A percentile compares a stretch with the other conserved stretches of the same genome.
These are phyloP conservation scores for Lobosporangium transversale DNA, from an alignment of 192 early-diverging fungal species.

Conservation along the genomic window DNA sequence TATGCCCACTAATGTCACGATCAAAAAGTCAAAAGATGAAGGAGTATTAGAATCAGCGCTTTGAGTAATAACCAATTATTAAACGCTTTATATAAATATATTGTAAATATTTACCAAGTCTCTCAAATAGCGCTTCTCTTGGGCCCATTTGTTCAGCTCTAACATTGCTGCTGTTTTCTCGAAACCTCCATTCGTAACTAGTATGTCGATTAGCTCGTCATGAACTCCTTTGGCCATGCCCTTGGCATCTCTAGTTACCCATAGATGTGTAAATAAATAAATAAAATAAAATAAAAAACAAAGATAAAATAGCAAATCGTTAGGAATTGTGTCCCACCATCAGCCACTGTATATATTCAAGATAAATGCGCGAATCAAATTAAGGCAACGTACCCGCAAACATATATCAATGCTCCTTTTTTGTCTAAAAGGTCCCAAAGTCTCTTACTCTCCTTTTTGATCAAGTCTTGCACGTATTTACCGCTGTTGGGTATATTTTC, in stretches of 20 bases:
- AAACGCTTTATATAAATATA: background rate
- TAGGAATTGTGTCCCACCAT: no score
- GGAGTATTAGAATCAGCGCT: background rate
- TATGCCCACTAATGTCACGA: background rate
- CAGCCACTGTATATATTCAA: no score
- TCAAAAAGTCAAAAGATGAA: no score
- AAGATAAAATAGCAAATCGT: no score
- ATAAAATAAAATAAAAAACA: background rate
- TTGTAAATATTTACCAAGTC: slow-evolving; percentile 57
- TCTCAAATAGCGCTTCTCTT: slow-evolving; percentile 71
- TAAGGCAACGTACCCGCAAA: slow-evolving; percentile 70
- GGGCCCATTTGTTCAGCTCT: slow-evolving; percentile 70
- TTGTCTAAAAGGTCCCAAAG: slow-evolving; percentile 68
- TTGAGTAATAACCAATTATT: background rate
- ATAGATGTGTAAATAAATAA: background rate
- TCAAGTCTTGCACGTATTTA: slow-evolving; percentile 89
- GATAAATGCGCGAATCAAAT: no score
- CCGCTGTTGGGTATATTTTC: slow-evolving; percentile 45
- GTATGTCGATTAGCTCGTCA: slow-evolving; percentile 73
- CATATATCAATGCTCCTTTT: slow-evolving; percentile 74
- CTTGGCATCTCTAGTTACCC: slow-evolving; percentile 70
- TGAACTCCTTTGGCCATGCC: slow-evolving; percentile 93
- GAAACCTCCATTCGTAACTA: slow-evolving; percentile 60
- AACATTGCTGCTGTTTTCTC: slow-evolving; percentile 61
- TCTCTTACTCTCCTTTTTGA: slow-evolving; percentile 63